Percentiles rank a stretch among this genome's conserved stretches.
Evolutionary conservation across 129 eudicot species (phyloP).

Genomic region (Artemisia annua): DNA sequence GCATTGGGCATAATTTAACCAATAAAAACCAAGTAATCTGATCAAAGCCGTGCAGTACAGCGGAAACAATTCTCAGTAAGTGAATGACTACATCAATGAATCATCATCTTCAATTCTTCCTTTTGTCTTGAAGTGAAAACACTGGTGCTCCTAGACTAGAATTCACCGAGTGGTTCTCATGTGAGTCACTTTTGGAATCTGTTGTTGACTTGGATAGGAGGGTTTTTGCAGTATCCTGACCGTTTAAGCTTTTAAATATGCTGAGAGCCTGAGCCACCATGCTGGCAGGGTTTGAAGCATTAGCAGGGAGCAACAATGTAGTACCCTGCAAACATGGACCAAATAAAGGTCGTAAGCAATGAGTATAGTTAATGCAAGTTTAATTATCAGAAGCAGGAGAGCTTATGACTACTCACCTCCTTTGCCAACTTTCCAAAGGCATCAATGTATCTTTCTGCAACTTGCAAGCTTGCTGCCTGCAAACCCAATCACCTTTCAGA

Average conservation of each 20-base stretch:
- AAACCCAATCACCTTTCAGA: slow-evolving; percentile 18
- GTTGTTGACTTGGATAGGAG: slow-evolving; percentile 23
- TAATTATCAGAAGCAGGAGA: not conserved
- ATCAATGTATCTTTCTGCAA: slow-evolving; percentile 85
- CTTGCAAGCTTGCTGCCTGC: slow-evolving; percentile 93
- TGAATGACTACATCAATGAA: not conserved
- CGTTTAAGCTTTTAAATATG: slow-evolving; percentile 66
- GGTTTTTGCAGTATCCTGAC: slow-evolving; percentile 27
- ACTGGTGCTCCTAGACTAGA: slow-evolving; percentile 45
- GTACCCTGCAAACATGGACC: slow-evolving; percentile 49
- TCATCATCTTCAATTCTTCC: slow-evolving; percentile 25
- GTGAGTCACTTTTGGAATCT: slow-evolving; percentile 26
- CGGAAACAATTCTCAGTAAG: slow-evolving; percentile 4
- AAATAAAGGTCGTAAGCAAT: not conserved
- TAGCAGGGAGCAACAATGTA: slow-evolving; percentile 74
- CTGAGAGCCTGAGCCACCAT: slow-evolving; percentile 74
- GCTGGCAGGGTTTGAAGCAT: slow-evolving; percentile 67
- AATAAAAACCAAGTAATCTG: not conserved
- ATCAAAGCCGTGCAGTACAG: slow-evolving; percentile 5
- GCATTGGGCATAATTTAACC: not conserved
- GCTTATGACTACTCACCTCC: slow-evolving; percentile 52
- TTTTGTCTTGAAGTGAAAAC: slow-evolving; percentile 69
- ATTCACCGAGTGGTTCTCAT: slow-evolving; percentile 9
- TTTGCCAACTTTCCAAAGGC: slow-evolving; percentile 85
- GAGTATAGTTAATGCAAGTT: not conserved